phyloP scores from a whole-genome alignment of 495 filamentous ascomycete genomes.

The Tuber brumale region DNA sequence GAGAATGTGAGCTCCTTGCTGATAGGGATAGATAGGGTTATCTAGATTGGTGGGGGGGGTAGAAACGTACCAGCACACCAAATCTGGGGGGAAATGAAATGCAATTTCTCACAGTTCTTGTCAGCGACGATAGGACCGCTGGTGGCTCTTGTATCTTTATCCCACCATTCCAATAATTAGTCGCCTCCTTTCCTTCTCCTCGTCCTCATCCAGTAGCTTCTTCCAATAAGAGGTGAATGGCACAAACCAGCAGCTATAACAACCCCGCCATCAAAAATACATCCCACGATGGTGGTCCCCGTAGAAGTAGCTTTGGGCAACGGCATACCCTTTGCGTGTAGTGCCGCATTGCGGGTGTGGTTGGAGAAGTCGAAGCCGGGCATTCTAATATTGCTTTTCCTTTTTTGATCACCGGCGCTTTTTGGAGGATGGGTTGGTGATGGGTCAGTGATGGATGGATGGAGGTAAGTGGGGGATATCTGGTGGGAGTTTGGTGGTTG shows the following conservation, averaged over 20 bases:
- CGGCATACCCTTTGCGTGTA: conserved; percentile 87
- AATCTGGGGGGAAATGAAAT: conserved; percentile 98
- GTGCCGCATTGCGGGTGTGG: conserved; percentile 93
- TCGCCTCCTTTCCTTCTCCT: not conserved
- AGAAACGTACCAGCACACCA: conserved; percentile 76
- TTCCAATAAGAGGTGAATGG: conserved; percentile 7
- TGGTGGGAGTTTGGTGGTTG: not conserved
- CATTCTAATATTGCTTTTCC: conserved; percentile 50
- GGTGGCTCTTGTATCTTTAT: conserved; percentile 95
- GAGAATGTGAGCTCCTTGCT: conserved; percentile 12
- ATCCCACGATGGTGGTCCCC: conserved; percentile 98
- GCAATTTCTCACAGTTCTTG: conserved; percentile 99
- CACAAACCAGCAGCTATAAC: conserved; percentile 58
- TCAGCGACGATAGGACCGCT: conserved; percentile 97
- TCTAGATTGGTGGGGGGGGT: not conserved
- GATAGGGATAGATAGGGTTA: not conserved
- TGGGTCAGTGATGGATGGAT: not conserved
- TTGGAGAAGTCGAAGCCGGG: conserved; percentile 99
- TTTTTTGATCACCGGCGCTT: not conserved
- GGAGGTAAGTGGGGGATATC: not conserved
- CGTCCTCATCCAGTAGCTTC: conserved; percentile 13
- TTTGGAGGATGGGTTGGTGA: not conserved
- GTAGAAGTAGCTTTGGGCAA: conserved; percentile 97
- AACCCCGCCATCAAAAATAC: conserved; percentile 92
- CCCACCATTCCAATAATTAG: conserved; percentile 2